phyloP scores from a whole-genome alignment of 78 protist genomes.

The Dictyostelium discoideum region DNA sequence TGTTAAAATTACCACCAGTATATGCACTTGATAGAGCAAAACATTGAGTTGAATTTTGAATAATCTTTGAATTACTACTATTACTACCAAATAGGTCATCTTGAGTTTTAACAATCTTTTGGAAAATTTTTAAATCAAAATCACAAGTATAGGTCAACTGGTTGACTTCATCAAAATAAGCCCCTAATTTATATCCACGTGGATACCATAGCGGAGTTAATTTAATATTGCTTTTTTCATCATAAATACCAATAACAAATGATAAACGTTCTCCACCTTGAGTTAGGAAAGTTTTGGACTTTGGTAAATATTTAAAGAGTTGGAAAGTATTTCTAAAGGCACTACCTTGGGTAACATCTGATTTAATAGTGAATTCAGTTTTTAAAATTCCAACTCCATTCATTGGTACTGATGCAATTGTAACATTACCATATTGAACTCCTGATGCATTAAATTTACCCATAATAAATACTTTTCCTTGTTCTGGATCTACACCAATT shows the following conservation, averaged over 20 bases:
- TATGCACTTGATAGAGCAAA: not conserved
- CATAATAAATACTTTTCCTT: not conserved
- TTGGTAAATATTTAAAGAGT: not conserved
- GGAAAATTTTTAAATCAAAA: not conserved
- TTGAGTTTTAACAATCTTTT: not conserved
- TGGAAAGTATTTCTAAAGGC: not conserved
- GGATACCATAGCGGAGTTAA: conserved; percentile 26
- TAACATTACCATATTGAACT: not conserved
- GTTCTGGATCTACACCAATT: not conserved
- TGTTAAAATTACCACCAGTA: not conserved
- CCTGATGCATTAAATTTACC: conserved; percentile 13
- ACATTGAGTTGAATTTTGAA: not conserved
- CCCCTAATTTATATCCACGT: not conserved
- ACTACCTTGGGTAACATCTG: not conserved
- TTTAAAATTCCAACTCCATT: not conserved
- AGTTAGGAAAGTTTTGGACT: not conserved
- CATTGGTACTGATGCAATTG: not conserved
- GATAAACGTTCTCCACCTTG: conserved; percentile 9
- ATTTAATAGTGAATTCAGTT: not conserved
- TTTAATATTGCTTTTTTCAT: not conserved
- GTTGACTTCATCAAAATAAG: not conserved
- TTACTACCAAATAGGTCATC: not conserved
- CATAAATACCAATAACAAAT: not conserved
- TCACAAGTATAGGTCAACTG: conserved; percentile 14
- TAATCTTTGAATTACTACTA: not conserved